Base-by-base conservation (phyloP, 371 early-diverging fungal species). In the Mortierella sp. region DNA sequence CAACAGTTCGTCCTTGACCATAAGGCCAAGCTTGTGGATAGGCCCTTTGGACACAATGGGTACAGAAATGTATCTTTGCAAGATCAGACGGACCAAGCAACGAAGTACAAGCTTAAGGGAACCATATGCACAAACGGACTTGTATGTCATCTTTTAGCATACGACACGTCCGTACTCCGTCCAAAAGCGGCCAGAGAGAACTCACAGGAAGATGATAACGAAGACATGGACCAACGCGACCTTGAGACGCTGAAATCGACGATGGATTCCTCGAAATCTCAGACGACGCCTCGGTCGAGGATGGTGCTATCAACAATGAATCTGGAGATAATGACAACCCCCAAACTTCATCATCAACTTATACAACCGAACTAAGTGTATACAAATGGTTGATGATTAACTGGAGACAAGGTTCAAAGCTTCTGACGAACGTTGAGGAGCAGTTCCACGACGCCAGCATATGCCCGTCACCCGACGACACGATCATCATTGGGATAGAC, bases 71-170 rank as follows among this genome's bases (percentile, higher is more conserved):
- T 17, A 5, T 44, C 44, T 12, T 44, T 44, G 12, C 44, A 44
- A 19, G 19, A 19, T 44, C n/a, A 44, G n/a, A 44, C n/a, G n/a
- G n/a, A 17, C n/a, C 44, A 17, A 12, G 5, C 5, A 5, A 44
- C 44, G 19, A 44, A n/a, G n/a, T 44, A 17, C 44, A 44, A 44
- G 48, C 31, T 51, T 13, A 10, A 34, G 21, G 51, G 28, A 14
- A 51, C 31, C 51, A 51, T 51, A 16, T 51, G 51, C 51, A 51
- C 51, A 9, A 51, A 51, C 31, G 51, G 51, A 4, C 31, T 51
- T 3, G 51, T 51, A 16, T 21, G 28, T 14, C 25, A 51, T 31
- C 51, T 51, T 8, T 34, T 51, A 17, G 31, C 51, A 5, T 22
- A 51, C 17, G 51, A 31, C 17, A 29, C 25, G n/a, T 12, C 31